phyloP scores from a whole-genome alignment of 2,329 filamentous ascomycete genomes.

The Penicillium sp. region DNA sequence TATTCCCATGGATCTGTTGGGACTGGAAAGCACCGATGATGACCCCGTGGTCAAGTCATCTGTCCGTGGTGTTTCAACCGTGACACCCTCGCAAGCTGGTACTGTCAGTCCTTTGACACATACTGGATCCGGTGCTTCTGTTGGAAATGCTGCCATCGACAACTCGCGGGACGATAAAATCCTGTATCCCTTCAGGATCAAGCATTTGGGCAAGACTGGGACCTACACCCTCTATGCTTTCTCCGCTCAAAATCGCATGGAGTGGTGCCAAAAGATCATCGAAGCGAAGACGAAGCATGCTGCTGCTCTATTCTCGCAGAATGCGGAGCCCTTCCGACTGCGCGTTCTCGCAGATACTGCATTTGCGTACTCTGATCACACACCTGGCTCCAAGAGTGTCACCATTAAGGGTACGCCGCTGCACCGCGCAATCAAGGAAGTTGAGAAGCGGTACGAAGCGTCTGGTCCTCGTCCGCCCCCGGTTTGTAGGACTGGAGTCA shows the following conservation, averaged over 20 bases:
- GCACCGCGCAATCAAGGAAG: constrained; percentile 84
- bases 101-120: constrained; percentile 58
- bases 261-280: constrained; percentile 93
- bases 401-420: constrained; percentile 88
- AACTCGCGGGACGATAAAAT: constrained; percentile 73
- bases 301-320: constrained; percentile 82
- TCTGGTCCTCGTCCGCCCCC: constrained; percentile 68
- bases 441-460: constrained; percentile 71
- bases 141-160: constrained; percentile 52
- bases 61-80: constrained; percentile 67
- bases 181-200: constrained; percentile 91
- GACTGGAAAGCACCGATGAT: constrained; percentile 89
- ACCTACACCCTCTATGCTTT: constrained; percentile 88
- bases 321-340: constrained; percentile 91
- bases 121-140: constrained; percentile 66
- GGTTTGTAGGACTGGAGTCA: constrained; percentile 82
- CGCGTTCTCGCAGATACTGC: constrained; percentile 90
- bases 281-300: constrained; percentile 95
- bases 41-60: constrained; percentile 81
- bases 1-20: constrained; percentile 94
- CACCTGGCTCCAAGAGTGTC: constrained; percentile 65
- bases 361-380: constrained; percentile 57
- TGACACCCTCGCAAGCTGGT: constrained; percentile 54
- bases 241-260: constrained; percentile 70
- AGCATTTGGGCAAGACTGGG: constrained; percentile 85